These are phyloP conservation scores for Onygenales sp. DNA, from an alignment of 2,329 filamentous ascomycete genomes.

Conservation along the genomic window DNA sequence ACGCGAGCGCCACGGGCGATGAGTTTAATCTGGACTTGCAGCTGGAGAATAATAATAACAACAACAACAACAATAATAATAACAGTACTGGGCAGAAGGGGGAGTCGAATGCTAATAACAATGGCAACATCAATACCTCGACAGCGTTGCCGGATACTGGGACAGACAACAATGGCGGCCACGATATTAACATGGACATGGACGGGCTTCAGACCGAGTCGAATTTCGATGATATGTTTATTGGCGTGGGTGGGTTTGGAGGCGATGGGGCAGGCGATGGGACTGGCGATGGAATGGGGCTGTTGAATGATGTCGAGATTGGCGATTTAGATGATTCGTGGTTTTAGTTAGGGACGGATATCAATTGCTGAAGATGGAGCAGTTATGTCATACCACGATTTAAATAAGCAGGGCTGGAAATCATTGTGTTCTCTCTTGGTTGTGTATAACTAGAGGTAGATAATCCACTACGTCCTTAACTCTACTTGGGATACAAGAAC, in stretches of 20 bases:
- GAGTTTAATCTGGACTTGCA: slow-evolving; percentile 30
- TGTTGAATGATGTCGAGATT: slow-evolving; percentile 30
- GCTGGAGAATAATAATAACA: slow-evolving; percentile 9
- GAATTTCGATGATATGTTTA: slow-evolving; percentile 37
- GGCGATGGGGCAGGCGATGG: slow-evolving; percentile 26
- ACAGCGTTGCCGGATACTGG: not conserved
- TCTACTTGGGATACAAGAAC: too few relatives aligned
- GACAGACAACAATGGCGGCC: not conserved
- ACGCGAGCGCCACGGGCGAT: slow-evolving; percentile 24
- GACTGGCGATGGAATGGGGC: slow-evolving; percentile 23
- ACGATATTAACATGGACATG: not conserved
- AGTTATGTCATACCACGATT: too few relatives aligned
- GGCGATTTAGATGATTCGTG: slow-evolving; percentile 33
- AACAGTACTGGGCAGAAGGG: slow-evolving; percentile 21
- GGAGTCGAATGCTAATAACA: not conserved
- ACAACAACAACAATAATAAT: slow-evolving; percentile 12
- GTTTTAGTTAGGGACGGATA: slow-evolving; percentile 14
- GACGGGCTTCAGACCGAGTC: slow-evolving; percentile 19
- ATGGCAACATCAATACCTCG: not conserved
- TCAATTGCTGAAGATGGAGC: too few relatives aligned
- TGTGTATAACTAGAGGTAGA: too few relatives aligned
- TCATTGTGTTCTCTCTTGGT: too few relatives aligned
- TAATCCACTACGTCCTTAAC: too few relatives aligned
- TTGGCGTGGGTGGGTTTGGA: slow-evolving; percentile 21
- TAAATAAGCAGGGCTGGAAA: too few relatives aligned